phyloP scores from a whole-genome alignment of 2,329 filamentous ascomycete genomes.

The Xylariomycetidae sp. region DNA sequence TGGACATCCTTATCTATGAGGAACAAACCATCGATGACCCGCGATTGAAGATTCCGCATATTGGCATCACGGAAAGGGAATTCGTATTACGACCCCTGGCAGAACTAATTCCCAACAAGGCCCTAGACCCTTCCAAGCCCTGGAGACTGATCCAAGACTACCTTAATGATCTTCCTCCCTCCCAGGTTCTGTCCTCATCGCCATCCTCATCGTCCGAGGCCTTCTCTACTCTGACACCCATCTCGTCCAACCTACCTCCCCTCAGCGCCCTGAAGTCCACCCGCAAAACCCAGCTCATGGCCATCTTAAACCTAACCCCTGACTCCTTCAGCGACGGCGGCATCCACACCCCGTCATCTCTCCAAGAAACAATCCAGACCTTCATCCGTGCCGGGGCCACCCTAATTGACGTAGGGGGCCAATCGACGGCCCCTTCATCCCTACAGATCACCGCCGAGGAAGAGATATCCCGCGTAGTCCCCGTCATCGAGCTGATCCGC shows the following conservation, averaged over 20 bases:
- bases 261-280: constrained; percentile 55
- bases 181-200: too few species aligned
- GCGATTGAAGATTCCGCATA: constrained; percentile 79
- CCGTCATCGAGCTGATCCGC: constrained; percentile 71
- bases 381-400: constrained; percentile 69
- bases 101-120: constrained; percentile 59
- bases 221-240: constrained; percentile 55
- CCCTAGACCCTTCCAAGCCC: constrained; percentile 48
- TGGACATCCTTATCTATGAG: constrained; percentile 86
- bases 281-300: constrained; percentile 77
- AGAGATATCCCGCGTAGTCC: constrained; percentile 73
- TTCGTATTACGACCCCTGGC: constrained; percentile 87
- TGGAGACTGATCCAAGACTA: constrained; percentile 59
- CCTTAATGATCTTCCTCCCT: constrained; percentile 52
- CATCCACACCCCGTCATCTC: constrained; percentile 47
- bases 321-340: constrained; percentile 97
- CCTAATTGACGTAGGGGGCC: constrained; percentile 89
- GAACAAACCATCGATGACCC: constrained; percentile 60
- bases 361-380: constrained; percentile 53
- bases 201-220: constrained; percentile 41
- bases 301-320: constrained; percentile 88
- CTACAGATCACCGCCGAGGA: constrained; percentile 64
- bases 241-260: constrained; percentile 43
- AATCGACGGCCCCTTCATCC: constrained; percentile 80
- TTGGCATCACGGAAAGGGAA: constrained; percentile 80